Evolutionary conservation across 1,139 yeast species (phyloP).

Genomic region (Geotrichum europaeum): DNA sequence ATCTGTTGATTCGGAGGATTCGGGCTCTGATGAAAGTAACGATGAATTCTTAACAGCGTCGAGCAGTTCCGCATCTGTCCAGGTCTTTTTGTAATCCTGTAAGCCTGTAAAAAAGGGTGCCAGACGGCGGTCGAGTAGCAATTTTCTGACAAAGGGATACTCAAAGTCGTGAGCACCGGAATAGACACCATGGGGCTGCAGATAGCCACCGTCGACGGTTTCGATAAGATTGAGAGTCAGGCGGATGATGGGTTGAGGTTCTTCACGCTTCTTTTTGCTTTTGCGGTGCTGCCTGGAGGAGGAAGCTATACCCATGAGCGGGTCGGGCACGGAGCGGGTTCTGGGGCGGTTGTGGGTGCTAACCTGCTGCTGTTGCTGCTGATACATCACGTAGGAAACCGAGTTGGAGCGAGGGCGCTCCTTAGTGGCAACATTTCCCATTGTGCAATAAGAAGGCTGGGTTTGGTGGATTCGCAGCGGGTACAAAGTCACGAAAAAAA

Average conservation of each 20-base stretch:
- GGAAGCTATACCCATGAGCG: conserved; percentile 1
- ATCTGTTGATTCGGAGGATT: neutral
- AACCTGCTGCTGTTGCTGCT: conserved; percentile 1
- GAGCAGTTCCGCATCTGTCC: conserved; percentile 69
- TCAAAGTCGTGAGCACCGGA: conserved; percentile 69
- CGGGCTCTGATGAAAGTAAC: conserved; percentile 18
- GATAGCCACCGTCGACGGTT: conserved; percentile 43
- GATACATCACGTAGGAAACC: conserved; percentile 6
- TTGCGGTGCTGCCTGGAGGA: conserved; percentile 3
- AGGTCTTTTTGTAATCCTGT: conserved; percentile 64
- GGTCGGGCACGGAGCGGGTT: conserved; percentile 4
- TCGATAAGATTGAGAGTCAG: conserved; percentile 36
- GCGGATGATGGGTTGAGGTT: conserved; percentile 1
- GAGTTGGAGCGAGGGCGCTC: conserved; percentile 16
- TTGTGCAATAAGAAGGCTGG: neutral
- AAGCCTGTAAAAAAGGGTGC: conserved; percentile 92
- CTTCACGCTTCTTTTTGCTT: conserved; percentile 9
- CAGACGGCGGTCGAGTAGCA: conserved; percentile 59
- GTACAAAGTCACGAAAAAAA: neutral
- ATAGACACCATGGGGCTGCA: conserved; percentile 86
- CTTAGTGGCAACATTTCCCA: conserved; percentile 17
- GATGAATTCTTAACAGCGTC: conserved; percentile 41
- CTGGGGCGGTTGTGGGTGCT: neutral
- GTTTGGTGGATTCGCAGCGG: neutral
- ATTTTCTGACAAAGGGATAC: conserved; percentile 59